Percentiles rank a stretch among this genome's conserved stretches.
Conservation (phyloP, 108 stramenopile species). For the Schizochytrium sp. region DNA sequence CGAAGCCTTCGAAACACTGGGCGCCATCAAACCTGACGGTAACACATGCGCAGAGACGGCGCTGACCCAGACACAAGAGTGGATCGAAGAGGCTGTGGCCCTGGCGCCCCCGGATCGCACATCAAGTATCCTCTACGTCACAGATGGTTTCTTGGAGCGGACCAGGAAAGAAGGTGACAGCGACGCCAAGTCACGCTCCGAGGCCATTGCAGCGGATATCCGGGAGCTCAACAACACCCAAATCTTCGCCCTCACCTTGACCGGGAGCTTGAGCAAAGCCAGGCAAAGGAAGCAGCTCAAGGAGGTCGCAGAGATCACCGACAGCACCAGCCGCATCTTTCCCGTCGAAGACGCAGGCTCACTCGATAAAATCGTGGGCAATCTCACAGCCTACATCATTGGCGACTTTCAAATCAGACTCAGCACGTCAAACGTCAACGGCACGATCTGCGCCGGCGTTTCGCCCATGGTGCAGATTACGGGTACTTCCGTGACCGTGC, state of each 20-base stretch:
- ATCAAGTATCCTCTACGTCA: not conserved
- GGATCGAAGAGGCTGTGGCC: not conserved
- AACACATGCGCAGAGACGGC: constrained; percentile 11
- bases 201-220: not conserved
- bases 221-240: not conserved
- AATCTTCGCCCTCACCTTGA: not conserved
- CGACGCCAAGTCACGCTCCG: not conserved
- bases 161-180: not conserved
- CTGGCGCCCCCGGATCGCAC: not conserved
- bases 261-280: not conserved
- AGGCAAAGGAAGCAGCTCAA: not conserved
- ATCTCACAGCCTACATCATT: not conserved
- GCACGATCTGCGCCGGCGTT: not conserved
- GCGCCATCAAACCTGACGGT: not conserved
- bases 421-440: not conserved
- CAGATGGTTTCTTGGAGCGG: not conserved
- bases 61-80: not conserved
- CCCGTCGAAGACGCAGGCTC: not conserved
- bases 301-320: constrained; percentile 8
- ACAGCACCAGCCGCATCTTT: not conserved
- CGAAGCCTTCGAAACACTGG: not conserved
- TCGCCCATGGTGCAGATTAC: not conserved
- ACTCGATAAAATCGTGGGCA: not conserved
- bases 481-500: not conserved
- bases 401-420: not conserved